A percentile compares a stretch with the other conserved stretches of the same genome.
Conservation (phyloP, 2,329 filamentous ascomycete genomes). For the Exophiala viscosa region DNA sequence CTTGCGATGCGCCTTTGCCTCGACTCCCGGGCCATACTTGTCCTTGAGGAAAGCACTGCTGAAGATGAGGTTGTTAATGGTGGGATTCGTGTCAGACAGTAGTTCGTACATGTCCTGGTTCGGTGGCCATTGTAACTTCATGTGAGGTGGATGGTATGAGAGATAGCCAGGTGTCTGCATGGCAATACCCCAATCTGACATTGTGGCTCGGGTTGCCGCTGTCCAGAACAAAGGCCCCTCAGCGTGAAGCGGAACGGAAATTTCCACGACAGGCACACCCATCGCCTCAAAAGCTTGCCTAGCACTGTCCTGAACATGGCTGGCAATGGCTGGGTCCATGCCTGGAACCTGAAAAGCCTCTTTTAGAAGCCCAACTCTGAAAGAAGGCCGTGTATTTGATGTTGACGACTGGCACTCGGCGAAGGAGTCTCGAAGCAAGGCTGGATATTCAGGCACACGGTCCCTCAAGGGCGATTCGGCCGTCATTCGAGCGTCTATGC, state of each 20-base stretch:
- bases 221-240: constrained; percentile 48
- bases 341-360: constrained; percentile 45
- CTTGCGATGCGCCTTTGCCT: constrained; percentile 45
- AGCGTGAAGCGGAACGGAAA: constrained; percentile 47
- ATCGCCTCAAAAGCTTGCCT: constrained; percentile 35
- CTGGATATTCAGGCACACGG: constrained; percentile 37
- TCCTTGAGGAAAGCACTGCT: constrained; percentile 32
- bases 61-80: constrained; percentile 43
- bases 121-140: constrained; percentile 31
- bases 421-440: background rate
- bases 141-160: constrained; percentile 31
- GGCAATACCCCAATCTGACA: constrained; percentile 31
- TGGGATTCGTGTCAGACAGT: constrained; percentile 42
- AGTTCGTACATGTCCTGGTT: constrained; percentile 42
- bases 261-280: constrained; percentile 43
- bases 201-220: constrained; percentile 33
- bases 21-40: constrained; percentile 30
- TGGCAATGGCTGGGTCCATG: constrained; percentile 39
- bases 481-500: constrained; percentile 43
- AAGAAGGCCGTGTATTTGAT: background rate
- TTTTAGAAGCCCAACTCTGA: constrained; percentile 41
- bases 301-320: constrained; percentile 35
- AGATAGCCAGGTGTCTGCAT: constrained; percentile 31
- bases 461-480: constrained; percentile 24
- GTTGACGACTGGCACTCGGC: background rate